Conservation (phyloP, 2,329 filamentous ascomycete species). For the Macrophomina phaseolina region DNA sequence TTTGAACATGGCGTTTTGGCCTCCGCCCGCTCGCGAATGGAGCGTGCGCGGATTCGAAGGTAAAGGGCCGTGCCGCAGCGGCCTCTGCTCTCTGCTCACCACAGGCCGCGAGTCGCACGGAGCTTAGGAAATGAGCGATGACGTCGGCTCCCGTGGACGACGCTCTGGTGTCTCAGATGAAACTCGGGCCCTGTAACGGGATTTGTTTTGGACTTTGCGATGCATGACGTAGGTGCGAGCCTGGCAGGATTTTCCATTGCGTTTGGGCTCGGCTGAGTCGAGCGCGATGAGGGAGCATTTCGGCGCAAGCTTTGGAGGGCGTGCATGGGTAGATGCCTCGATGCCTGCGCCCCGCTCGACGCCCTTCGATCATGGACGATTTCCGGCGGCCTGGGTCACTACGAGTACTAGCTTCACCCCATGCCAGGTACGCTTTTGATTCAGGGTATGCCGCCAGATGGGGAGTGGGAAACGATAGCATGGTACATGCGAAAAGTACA, state of each 20-base stretch:
- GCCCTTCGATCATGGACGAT: neutral
- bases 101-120: constrained; percentile 5
- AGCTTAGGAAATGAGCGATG: constrained; percentile 21
- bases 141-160: constrained; percentile 1
- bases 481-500: no score
- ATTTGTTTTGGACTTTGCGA: constrained; percentile 9
- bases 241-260: neutral
- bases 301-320: neutral
- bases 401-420: no score
- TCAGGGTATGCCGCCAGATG: neutral
- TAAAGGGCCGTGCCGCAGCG: constrained; percentile 20
- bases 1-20: neutral
- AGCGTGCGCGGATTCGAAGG: neutral
- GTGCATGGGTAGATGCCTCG: neutral
- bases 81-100: constrained; percentile 9
- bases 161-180: constrained; percentile 15
- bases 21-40: neutral
- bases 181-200: constrained; percentile 13
- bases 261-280: constrained; percentile 7
- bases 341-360: constrained; percentile 10
- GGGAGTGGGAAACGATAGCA: no score
- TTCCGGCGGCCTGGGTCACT: neutral
- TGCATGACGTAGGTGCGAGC: constrained; percentile 18
- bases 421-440: neutral
- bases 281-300: neutral